Conservation (phyloP, 108 stramenopile species). For the Pseudonitzschia multiseries region DNA sequence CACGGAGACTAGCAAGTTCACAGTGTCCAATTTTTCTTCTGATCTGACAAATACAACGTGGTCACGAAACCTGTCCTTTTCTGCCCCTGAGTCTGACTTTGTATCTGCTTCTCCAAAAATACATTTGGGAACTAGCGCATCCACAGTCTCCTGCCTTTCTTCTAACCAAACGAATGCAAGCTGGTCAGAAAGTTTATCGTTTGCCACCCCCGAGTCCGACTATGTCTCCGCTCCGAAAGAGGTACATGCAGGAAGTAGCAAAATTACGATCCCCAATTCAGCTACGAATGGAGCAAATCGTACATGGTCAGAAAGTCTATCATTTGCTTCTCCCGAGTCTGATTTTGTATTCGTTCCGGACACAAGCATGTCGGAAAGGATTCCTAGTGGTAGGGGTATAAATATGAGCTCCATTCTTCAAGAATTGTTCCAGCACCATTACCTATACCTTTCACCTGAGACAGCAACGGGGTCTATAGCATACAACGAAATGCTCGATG, state of each 20-base stretch:
- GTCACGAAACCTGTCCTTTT: slow-evolving; percentile 18
- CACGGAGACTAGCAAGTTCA: background rate
- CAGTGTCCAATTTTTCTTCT: background rate
- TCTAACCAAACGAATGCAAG: too few species aligned
- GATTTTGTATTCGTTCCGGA: slow-evolving; percentile 13
- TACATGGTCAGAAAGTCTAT: slow-evolving; percentile 5
- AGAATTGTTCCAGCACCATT: slow-evolving; percentile 7
- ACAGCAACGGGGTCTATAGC: slow-evolving; percentile 14
- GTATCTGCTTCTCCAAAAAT: background rate
- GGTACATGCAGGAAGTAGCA: background rate
- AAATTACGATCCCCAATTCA: background rate
- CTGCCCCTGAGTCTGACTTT: slow-evolving; percentile 27
- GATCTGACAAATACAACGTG: background rate
- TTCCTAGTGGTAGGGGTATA: background rate
- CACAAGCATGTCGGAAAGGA: background rate
- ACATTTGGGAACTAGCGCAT: slow-evolving; percentile 5
- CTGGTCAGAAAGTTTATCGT: slow-evolving; percentile 16
- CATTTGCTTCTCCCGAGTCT: slow-evolving; percentile 30
- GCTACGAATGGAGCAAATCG: background rate
- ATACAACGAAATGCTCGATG: slow-evolving; percentile 10
- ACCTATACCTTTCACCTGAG: slow-evolving; percentile 21
- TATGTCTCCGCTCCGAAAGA: background rate
- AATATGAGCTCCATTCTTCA: background rate
- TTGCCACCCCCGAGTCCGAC: slow-evolving; percentile 25
- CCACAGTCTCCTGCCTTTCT: background rate